Conservation (phyloP, 2,329 filamentous ascomycete species). For the Verticillium nubilum region DNA sequence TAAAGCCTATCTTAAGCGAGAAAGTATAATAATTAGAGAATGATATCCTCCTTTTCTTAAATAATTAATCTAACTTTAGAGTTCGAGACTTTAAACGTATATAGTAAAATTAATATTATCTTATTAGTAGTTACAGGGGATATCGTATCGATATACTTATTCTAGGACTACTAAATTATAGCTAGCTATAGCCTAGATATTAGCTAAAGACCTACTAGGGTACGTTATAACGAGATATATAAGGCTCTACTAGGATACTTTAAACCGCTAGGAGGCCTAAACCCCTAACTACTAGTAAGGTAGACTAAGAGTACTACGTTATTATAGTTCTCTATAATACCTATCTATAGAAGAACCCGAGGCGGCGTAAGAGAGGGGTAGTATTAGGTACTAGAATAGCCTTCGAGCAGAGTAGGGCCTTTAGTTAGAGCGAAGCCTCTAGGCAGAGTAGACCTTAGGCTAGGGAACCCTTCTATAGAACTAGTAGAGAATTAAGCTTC, state of each 20-base stretch:
- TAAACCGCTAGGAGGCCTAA: background rate
- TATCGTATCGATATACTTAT: too few species aligned
- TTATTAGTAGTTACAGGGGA: background rate
- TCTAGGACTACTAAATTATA: too few species aligned
- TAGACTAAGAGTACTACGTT: background rate
- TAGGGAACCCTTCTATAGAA: too few species aligned
- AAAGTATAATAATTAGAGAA: background rate
- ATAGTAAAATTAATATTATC: background rate
- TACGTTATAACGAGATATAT: background rate
- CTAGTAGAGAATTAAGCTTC: too few species aligned
- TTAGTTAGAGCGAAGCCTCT: too few species aligned
- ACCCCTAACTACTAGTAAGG: background rate
- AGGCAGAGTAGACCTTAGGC: too few species aligned
- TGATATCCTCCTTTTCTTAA: too few species aligned
- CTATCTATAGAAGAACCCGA: background rate
- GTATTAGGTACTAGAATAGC: background rate
- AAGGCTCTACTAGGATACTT: background rate
- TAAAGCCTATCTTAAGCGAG: background rate
- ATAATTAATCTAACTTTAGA: background rate
- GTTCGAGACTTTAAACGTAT: background rate
- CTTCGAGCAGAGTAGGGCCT: too few species aligned
- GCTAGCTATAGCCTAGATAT: background rate
- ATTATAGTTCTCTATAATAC: background rate
- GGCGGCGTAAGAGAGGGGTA: background rate
- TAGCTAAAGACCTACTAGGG: background rate